Base-by-base conservation (phyloP, 768 basidiomycete species). In the Exsudoporus frostii region DNA sequence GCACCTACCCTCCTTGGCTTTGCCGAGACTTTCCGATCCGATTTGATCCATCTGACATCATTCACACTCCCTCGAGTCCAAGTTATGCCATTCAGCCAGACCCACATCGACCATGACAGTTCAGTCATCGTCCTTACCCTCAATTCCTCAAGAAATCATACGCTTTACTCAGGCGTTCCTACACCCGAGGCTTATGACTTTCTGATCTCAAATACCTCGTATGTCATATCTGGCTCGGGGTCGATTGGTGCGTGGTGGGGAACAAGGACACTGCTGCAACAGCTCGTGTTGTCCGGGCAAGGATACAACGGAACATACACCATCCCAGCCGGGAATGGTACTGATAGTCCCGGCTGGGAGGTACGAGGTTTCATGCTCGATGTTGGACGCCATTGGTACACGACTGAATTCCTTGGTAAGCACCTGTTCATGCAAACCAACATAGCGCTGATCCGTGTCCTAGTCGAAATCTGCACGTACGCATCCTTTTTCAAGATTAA, bases 311-410 rank as follows among this genome's bases (percentile, higher is more conserved):
- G 38, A 34, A 47, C 54, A n/a, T 65, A 63, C 7, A 32, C 30
- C 11, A 55, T 76, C 15, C 66, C 73, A 20, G 58, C 67, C 2
- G 76, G 76, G 2, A 63, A 56, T 1, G 72, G 73, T 1, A 59
- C 64, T 0, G 76, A 78, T 58, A 58, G 68, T 13, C 76, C 77
- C 0, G 75, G 74, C 2, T 77, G 77, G 75, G 75, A 73, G 45
- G 62, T 75, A 3, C 71, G 74, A 33, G 76, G 76, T 1, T 74
- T 77, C 59, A 75, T 77, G 77, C 65, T 77, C 2, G 77, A 78
- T 52, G 71, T 66, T 7, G 77, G 74, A n/a, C 69, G 76, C 8
- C 77, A 78, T 56, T 77, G 74, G 73, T 77, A 73, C 46, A 61
- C 70, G 6, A 63, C 71, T 0, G 64, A 66, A 10, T 76, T 78